Evolutionary conservation across 2,329 filamentous ascomycete genomes (phyloP).

Genomic region (Rhynchosporium secalis): DNA sequence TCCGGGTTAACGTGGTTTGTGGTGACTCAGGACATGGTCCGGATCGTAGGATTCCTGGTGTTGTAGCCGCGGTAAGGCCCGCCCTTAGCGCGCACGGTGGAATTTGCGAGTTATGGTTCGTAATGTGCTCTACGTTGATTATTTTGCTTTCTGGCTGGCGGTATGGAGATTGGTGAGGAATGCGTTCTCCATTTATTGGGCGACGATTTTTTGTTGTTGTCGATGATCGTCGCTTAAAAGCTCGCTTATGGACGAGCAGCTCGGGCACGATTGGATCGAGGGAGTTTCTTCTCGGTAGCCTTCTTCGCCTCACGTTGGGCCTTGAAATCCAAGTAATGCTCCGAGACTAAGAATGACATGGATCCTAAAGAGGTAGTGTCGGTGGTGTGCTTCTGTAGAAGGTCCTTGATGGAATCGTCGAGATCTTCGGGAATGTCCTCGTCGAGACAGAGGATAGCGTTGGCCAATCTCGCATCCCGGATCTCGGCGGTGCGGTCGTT

Average conservation of each 20-base stretch:
- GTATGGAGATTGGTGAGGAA: neutral
- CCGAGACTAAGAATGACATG: constrained; percentile 15
- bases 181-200: neutral
- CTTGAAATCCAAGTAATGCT: constrained; percentile 17
- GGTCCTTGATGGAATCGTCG: constrained; percentile 19
- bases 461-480: constrained; percentile 18
- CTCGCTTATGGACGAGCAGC: neutral
- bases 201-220: neutral
- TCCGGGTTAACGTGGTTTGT: neutral
- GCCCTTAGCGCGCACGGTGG: neutral
- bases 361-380: constrained; percentile 5
- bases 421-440: constrained; percentile 20
- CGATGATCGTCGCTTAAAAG: neutral
- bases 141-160: neutral
- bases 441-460: constrained; percentile 14
- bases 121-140: neutral
- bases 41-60: neutral
- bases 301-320: constrained; percentile 11
- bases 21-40: neutral
- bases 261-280: constrained; percentile 14
- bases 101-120: neutral
- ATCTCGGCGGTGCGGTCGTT: constrained; percentile 8
- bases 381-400: constrained; percentile 11
- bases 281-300: constrained; percentile 16
- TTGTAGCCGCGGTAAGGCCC: neutral